Conservation (phyloP, 495 filamentous ascomycete genomes). For the Halenospora varia region DNA sequence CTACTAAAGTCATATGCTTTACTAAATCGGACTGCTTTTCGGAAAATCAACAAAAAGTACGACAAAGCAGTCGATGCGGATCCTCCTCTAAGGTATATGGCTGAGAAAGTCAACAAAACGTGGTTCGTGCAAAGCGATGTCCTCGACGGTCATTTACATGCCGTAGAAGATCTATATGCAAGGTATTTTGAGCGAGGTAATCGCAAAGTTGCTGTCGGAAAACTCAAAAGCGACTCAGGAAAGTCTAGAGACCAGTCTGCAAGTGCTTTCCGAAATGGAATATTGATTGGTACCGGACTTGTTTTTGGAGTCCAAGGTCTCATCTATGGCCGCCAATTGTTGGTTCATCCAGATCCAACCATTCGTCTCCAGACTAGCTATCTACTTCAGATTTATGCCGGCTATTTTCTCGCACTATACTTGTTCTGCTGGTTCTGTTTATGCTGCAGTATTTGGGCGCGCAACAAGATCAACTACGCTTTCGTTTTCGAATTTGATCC, state of each 20-base stretch:
- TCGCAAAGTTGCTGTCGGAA: constrained; percentile 82
- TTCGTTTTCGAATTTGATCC: constrained; percentile 97
- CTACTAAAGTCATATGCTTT: constrained; percentile 86
- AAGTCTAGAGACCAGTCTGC: constrained; percentile 66
- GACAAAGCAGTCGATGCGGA: constrained; percentile 82
- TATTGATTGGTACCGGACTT: constrained; percentile 69
- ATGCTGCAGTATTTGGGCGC: constrained; percentile 76
- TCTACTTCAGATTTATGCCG: constrained; percentile 78
- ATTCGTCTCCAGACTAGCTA: constrained; percentile 61
- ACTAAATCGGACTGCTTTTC: constrained; percentile 86
- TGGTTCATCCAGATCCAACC: constrained; percentile 40
- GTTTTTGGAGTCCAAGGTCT: constrained; percentile 74
- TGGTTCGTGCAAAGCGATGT: constrained; percentile 86
- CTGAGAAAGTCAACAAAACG: constrained; percentile 83
- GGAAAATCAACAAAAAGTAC: constrained; percentile 98
- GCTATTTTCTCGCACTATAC: constrained; percentile 73
- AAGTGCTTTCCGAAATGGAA: constrained; percentile 72
- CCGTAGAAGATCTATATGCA: constrained; percentile 86
- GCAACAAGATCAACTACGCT: constrained; percentile 84
- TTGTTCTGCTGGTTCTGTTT: constrained; percentile 73
- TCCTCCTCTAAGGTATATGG: constrained; percentile 78
- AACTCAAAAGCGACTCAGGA: constrained; percentile 66
- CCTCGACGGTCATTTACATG: constrained; percentile 69
- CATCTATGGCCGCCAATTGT: constrained; percentile 55
- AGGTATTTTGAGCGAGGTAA: constrained; percentile 90